These are phyloP conservation scores for Colletotrichum sp. DNA, from an alignment of 2,329 filamentous ascomycete species.

Conservation along the genomic window DNA sequence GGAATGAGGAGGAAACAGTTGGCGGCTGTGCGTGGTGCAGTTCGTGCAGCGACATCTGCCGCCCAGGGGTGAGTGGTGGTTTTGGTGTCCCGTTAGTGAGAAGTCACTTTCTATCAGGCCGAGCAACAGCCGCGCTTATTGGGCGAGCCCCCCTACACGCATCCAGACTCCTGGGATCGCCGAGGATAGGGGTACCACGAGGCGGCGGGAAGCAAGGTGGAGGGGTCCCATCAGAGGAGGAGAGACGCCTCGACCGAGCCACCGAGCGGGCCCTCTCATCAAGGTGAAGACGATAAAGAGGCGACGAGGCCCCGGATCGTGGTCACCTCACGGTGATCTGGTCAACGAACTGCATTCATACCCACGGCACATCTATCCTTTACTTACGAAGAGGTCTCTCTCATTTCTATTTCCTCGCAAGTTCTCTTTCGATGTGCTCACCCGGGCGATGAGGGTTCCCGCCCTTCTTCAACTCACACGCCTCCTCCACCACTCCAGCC, in stretches of 20 bases:
- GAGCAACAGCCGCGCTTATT: slow-evolving; percentile 1
- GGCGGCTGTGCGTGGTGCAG: not conserved
- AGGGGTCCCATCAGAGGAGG: slow-evolving; percentile 5
- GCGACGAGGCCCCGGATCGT: not conserved
- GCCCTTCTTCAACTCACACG: not conserved
- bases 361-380: not conserved
- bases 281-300: slow-evolving; percentile 15
- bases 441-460: not conserved
- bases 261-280: not conserved
- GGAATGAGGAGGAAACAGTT: not conserved
- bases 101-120: slow-evolving; percentile 25
- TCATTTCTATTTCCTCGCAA: not conserved
- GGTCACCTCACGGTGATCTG: not conserved
- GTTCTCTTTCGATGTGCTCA: not conserved
- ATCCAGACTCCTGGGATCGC: slow-evolving; percentile 23
- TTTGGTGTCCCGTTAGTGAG: slow-evolving; percentile 9
- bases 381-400: not conserved
- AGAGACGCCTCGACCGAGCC: not conserved
- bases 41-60: not conserved
- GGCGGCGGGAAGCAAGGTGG: slow-evolving; percentile 7
- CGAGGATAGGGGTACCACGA: slow-evolving; percentile 15
- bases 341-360: not conserved
- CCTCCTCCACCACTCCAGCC: slow-evolving; percentile 8
- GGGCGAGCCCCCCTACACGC: not conserved
- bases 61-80: not conserved